phyloP scores from a whole-genome alignment of 2,329 filamentous ascomycete species.

The Monilinia aucupariae region DNA sequence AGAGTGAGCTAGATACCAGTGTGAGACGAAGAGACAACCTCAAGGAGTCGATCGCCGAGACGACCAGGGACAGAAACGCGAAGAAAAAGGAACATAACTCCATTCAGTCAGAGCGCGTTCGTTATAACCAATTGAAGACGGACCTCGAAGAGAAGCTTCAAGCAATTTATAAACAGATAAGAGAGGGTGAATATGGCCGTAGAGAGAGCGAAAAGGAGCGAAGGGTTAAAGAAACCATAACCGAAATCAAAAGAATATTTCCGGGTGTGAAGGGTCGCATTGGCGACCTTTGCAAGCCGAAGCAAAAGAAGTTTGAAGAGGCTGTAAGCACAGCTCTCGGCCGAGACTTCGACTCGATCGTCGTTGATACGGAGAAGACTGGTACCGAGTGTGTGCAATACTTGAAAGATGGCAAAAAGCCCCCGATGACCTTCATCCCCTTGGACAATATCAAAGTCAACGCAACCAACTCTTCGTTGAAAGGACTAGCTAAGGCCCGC shows the following conservation, averaged over 20 bases:
- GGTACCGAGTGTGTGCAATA: conserved; percentile 92
- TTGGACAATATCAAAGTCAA: conserved; percentile 97
- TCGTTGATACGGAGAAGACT: conserved; percentile 92
- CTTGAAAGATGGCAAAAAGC: conserved; percentile 80
- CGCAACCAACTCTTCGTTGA: conserved; percentile 81
- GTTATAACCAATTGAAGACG: conserved; percentile 73
- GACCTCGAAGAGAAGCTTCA: conserved; percentile 91
- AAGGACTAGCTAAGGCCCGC: conserved; percentile 78
- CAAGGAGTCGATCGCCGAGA: conserved; percentile 58
- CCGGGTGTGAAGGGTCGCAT: conserved; percentile 87
- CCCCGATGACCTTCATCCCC: conserved; percentile 90
- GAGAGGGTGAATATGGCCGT: conserved; percentile 77
- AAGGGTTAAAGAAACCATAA: conserved; percentile 75
- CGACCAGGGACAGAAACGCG: conserved; percentile 69
- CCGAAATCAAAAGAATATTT: conserved; percentile 81
- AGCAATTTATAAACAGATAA: conserved; percentile 72
- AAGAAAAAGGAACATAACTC: conserved; percentile 92
- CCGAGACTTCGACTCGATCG: conserved; percentile 86
- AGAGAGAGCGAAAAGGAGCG: conserved; percentile 80
- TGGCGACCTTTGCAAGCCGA: conserved; percentile 87
- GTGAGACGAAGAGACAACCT: conserved; percentile 61
- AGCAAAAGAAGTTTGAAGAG: conserved; percentile 93
- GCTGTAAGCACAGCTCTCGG: conserved; percentile 90
- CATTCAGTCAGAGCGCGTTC: conserved; percentile 74
- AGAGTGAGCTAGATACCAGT: conserved; percentile 64